A percentile compares a stretch with the other conserved stretches of the same genome.
Conservation (phyloP, 257 asterid species). For the Nicotiana undulata region DNA sequence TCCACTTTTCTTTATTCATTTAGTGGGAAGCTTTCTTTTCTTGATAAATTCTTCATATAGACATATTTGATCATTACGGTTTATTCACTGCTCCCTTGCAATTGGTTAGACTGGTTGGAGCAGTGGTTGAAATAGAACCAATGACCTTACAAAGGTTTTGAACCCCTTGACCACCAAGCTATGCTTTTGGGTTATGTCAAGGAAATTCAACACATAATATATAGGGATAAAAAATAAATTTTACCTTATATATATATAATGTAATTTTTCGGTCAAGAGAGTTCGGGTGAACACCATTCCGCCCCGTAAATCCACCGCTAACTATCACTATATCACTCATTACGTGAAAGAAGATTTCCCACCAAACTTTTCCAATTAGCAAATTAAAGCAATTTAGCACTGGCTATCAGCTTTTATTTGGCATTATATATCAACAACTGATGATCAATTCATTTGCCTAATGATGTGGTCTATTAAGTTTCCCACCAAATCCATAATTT, state of each 20-base stretch:
- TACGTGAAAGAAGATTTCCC: neutral
- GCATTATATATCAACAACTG: neutral
- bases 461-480: neutral
- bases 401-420: neutral
- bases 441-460: neutral
- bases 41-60: neutral
- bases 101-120: neutral
- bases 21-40: neutral
- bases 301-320: too few species aligned
- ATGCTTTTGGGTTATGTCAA: too few species aligned
- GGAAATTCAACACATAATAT: too few species aligned
- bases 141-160: too few species aligned
- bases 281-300: too few species aligned
- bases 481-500: neutral
- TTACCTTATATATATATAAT: too few species aligned
- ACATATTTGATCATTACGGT: neutral
- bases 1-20: neutral
- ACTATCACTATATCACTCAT: constrained; percentile 2
- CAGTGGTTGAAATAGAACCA: too few species aligned
- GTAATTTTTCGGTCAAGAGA: too few species aligned
- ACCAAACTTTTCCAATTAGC: constrained; percentile 7
- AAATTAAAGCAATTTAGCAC: neutral
- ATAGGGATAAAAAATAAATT: too few species aligned
- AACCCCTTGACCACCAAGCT: too few species aligned
- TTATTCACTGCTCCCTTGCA: neutral